Evolutionary conservation across 2,329 filamentous ascomycete species (phyloP).

Genomic region (Fusarium camptoceras): DNA sequence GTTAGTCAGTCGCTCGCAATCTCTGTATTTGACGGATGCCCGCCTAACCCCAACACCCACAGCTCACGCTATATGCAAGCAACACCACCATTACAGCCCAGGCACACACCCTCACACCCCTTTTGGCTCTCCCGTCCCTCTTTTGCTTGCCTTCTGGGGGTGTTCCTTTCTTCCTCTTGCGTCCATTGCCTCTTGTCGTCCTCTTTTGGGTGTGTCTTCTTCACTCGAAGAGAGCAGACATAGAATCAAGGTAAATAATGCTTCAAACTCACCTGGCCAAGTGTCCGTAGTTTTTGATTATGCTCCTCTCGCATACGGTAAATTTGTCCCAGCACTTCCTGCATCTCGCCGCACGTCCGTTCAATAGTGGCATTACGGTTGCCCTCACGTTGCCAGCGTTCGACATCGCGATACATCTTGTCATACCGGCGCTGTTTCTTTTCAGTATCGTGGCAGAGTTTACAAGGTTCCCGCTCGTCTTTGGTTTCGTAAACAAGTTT

Average conservation of each 20-base stretch:
- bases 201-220: slow-evolving; percentile 2
- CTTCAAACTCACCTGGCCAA: slow-evolving; percentile 45
- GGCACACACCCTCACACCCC: slow-evolving; percentile 37
- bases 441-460: slow-evolving; percentile 88
- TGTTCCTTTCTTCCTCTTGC: slow-evolving; percentile 9
- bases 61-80: slow-evolving; percentile 39
- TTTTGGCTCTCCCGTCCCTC: slow-evolving; percentile 31
- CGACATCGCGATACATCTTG: slow-evolving; percentile 80
- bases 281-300: slow-evolving; percentile 49
- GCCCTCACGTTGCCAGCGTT: slow-evolving; percentile 81
- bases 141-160: slow-evolving; percentile 24
- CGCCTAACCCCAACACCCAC: slow-evolving; percentile 20
- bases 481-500: slow-evolving; percentile 85
- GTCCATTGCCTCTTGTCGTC: neutral
- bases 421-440: slow-evolving; percentile 81
- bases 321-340: slow-evolving; percentile 72
- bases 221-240: slow-evolving; percentile 9
- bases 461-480: slow-evolving; percentile 74
- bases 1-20: slow-evolving; percentile 31
- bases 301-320: slow-evolving; percentile 59
- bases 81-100: slow-evolving; percentile 36
- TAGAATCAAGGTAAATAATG: slow-evolving; percentile 6
- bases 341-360: slow-evolving; percentile 76
- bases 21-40: slow-evolving; percentile 4
- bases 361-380: slow-evolving; percentile 79